phyloP scores from a whole-genome alignment of 345 rosid species.

The Mangifera indica region DNA sequence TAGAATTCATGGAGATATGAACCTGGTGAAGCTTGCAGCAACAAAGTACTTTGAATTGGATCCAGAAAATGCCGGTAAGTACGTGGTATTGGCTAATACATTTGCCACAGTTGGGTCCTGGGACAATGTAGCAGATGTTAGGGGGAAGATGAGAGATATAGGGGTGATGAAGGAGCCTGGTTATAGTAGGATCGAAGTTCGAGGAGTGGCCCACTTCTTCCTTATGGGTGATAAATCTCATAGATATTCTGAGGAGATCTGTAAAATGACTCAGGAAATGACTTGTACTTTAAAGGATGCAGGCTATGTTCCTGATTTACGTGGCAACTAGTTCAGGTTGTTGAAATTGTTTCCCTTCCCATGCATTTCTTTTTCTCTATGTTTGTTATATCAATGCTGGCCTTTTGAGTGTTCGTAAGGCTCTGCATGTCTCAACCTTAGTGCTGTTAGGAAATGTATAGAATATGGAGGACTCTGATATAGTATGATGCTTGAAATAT shows the following conservation, averaged over 20 bases:
- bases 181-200: constrained; percentile 63
- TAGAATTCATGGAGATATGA: constrained; percentile 57
- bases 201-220: constrained; percentile 52
- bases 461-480: no score
- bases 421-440: no score
- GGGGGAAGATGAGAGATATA: constrained; percentile 47
- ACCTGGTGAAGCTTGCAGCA: constrained; percentile 53
- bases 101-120: constrained; percentile 59
- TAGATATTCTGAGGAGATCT: constrained; percentile 39
- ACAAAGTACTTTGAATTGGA: constrained; percentile 54
- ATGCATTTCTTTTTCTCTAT: neutral
- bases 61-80: constrained; percentile 60
- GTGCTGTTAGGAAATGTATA: no score
- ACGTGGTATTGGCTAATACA: constrained; percentile 62
- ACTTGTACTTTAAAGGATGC: constrained; percentile 47
- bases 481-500: no score
- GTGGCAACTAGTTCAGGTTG: constrained; percentile 24
- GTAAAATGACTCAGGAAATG: constrained; percentile 43
- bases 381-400: neutral
- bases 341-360: neutral
- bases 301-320: constrained; percentile 36
- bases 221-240: constrained; percentile 55
- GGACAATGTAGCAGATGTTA: constrained; percentile 59
- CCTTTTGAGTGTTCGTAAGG: no score
- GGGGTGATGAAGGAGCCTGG: constrained; percentile 62